Percentiles rank a stretch among this genome's conserved stretches.
Conservation (phyloP, 345 rosid species). For the Combretum micranthum region DNA sequence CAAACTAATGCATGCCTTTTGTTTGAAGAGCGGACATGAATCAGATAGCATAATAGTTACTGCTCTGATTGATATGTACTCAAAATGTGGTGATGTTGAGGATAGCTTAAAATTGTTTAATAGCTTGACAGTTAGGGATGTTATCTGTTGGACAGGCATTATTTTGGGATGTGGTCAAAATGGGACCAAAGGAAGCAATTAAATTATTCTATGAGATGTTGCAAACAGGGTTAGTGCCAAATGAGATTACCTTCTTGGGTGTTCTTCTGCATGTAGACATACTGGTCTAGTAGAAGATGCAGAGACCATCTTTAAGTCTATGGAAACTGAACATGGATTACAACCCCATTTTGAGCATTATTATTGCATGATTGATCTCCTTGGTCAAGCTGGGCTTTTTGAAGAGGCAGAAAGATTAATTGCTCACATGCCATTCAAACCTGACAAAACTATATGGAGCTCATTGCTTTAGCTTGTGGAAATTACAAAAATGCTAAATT, state of each 20-base stretch:
- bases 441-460: conserved; percentile 63
- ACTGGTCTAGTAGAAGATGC: conserved; percentile 57
- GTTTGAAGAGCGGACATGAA: conserved; percentile 49
- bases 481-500: conserved; percentile 40
- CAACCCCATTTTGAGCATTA: conserved; percentile 61
- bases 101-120: conserved; percentile 39
- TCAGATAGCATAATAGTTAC: conserved; percentile 43
- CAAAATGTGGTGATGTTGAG: conserved; percentile 66
- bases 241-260: conserved; percentile 63
- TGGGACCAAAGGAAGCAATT: conserved; percentile 53
- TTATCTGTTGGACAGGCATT: conserved; percentile 65
- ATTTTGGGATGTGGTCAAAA: conserved; percentile 72
- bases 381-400: conserved; percentile 56
- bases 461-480: conserved; percentile 62
- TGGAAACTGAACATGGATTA: conserved; percentile 41
- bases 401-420: conserved; percentile 43
- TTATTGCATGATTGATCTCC: conserved; percentile 64
- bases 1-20: conserved; percentile 53
- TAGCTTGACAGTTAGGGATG: conserved; percentile 34
- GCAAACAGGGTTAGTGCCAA: conserved; percentile 42
- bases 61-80: conserved; percentile 50
- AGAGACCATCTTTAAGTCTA: conserved; percentile 33
- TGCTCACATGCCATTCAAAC: conserved; percentile 48
- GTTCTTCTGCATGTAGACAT: conserved; percentile 71
- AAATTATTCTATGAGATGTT: conserved; percentile 44